Conservation (phyloP, 768 basidiomycete species). For the Cyclocybe aegerita region DNA sequence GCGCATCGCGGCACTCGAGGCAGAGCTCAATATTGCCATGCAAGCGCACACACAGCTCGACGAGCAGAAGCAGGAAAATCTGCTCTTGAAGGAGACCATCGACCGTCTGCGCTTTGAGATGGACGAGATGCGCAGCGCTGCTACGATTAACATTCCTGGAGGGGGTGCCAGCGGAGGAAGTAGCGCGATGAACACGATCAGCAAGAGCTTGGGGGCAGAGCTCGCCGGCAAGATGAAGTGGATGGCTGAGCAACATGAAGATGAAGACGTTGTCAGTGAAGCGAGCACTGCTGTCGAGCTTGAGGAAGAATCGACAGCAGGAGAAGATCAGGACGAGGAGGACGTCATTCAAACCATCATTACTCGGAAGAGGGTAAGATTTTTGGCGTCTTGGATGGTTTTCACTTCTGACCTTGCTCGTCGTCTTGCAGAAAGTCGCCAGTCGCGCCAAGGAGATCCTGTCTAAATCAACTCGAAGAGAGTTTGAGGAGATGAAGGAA, state of each 20-base stretch:
- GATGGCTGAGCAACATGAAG: constrained; percentile 35
- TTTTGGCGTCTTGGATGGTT: constrained; percentile 6
- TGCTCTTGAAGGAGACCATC: constrained; percentile 93
- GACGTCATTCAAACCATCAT: constrained; percentile 87
- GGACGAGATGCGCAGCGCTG: constrained; percentile 77
- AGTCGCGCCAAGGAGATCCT: constrained; percentile 52
- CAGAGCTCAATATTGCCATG: constrained; percentile 68
- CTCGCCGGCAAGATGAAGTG: constrained; percentile 59
- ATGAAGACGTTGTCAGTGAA: constrained; percentile 19
- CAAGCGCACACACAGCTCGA: constrained; percentile 76
- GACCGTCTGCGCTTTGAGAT: constrained; percentile 93
- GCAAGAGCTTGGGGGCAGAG: constrained; percentile 77
- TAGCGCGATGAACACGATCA: constrained; percentile 58
- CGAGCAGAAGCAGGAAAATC: constrained; percentile 93
- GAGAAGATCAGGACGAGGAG: constrained; percentile 73
- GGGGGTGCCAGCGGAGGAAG: constrained; percentile 37
- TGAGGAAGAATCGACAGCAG: constrained; percentile 39
- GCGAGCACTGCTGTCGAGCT: constrained; percentile 35
- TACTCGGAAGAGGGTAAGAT: constrained; percentile 71
- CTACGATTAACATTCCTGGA: constrained; percentile 19
- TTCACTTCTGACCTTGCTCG: constrained; percentile 6
- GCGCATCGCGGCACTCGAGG: constrained; percentile 66
- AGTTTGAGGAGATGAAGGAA: constrained; percentile 67
- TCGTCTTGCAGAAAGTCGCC: constrained; percentile 56
- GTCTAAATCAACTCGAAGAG: constrained; percentile 33